Percentiles rank a stretch among this genome's conserved stretches.
Evolutionary conservation across 2,329 filamentous ascomycete species (phyloP).

Genomic region (Apiospora kogelbergensis): DNA sequence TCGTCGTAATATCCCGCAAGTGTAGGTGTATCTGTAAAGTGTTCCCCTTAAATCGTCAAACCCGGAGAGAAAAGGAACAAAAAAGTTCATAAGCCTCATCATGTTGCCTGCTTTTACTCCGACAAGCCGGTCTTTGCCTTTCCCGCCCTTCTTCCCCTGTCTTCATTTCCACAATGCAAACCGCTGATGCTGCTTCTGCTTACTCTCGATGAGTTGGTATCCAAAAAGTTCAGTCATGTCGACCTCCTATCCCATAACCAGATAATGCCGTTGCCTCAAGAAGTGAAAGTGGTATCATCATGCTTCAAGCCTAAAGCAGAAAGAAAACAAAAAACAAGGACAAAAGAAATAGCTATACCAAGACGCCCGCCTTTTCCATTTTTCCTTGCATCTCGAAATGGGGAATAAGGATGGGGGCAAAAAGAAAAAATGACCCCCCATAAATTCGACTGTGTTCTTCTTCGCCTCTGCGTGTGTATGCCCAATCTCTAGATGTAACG

Average conservation of each 20-base stretch:
- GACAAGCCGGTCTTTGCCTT: not conserved
- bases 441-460: not conserved
- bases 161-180: not conserved
- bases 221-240: not conserved
- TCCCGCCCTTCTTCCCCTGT: not conserved
- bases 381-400: not conserved
- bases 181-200: not conserved
- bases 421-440: not conserved
- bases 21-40: not conserved
- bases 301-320: not conserved
- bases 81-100: not conserved
- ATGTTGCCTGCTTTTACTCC: not conserved
- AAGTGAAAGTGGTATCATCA: slow-evolving; percentile 7
- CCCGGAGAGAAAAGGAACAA: not conserved
- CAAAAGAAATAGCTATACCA: not conserved
- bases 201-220: slow-evolving; percentile 3
- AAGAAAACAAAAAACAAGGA: not conserved
- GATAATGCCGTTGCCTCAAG: not conserved
- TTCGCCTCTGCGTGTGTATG: not conserved
- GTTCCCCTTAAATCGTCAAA: not conserved
- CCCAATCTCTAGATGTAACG: not conserved
- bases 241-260: slow-evolving; percentile 2
- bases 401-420: not conserved
- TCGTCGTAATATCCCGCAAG: not conserved
- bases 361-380: not conserved